These are phyloP conservation scores for Alopecurus myosuroides DNA, from an alignment of 176 grass and related monocot genomes.

Conservation along the genomic window DNA sequence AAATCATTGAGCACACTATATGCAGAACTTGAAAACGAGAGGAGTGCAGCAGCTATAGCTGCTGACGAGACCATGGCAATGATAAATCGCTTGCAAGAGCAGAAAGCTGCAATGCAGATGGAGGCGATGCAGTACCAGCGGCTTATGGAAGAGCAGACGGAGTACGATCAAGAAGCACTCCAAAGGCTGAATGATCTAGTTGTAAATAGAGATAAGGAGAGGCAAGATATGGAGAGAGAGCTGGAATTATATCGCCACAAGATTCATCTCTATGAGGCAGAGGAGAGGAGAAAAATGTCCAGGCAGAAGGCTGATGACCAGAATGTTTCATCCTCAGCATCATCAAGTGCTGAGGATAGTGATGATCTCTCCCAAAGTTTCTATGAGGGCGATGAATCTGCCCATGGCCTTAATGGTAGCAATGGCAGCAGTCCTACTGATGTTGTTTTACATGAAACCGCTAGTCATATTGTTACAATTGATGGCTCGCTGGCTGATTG, in stretches of 20 bases:
- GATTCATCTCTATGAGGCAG: conserved; percentile 63
- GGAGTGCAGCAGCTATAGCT: conserved; percentile 79
- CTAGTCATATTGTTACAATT: conserved; percentile 46
- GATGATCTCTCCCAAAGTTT: conserved; percentile 60
- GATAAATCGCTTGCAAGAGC: conserved; percentile 99
- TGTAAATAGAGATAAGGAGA: conserved; percentile 93
- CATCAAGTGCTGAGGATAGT: conserved; percentile 85
- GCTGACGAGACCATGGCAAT: conserved; percentile 99
- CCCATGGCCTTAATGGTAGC: conserved; percentile 50
- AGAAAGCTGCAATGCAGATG: conserved; percentile 99
- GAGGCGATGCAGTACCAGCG: conserved; percentile 96
- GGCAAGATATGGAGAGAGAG: conserved; percentile 82
- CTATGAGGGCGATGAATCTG: conserved; percentile 59
- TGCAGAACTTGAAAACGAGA: conserved; percentile 90
- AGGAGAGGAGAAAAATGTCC: conserved; percentile 51
- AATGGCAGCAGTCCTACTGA: conserved; percentile 59
- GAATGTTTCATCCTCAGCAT: conserved; percentile 63
- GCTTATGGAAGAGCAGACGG: conserved; percentile 96
- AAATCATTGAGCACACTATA: conserved; percentile 71
- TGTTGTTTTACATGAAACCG: conserved; percentile 58
- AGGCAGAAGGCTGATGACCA: conserved; percentile 49
- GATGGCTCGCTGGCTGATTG: conserved; percentile 71
- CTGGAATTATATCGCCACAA: conserved; percentile 59
- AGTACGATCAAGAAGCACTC: conserved; percentile 97
- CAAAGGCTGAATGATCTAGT: conserved; percentile 83